Conservation (phyloP, 2,329 filamentous ascomycete genomes). For the Elsinoe australis region DNA sequence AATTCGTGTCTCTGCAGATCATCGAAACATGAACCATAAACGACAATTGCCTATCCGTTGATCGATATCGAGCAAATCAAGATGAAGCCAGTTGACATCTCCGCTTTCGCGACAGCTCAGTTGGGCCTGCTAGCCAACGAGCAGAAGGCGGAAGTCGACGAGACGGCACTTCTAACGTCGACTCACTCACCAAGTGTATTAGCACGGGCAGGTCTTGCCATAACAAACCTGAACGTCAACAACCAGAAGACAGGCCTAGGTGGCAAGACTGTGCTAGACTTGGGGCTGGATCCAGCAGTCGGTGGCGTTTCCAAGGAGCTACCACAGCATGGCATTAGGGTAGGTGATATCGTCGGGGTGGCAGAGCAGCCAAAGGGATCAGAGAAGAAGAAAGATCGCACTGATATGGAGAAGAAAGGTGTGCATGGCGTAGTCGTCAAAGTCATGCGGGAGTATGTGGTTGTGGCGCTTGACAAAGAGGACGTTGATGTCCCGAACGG, state of each 20-base stretch:
- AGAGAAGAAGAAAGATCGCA: conserved; percentile 65
- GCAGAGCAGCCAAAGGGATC: conserved; percentile 64
- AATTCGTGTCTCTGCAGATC: too few relatives aligned
- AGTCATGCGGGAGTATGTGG: conserved; percentile 51
- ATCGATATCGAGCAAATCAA: too few relatives aligned
- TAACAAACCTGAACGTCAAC: conserved; percentile 65
- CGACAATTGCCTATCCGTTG: too few relatives aligned
- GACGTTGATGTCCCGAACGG: conserved; percentile 45
- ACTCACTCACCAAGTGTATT: conserved; percentile 61
- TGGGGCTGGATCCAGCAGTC: conserved; percentile 64
- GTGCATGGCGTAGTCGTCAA: conserved; percentile 63
- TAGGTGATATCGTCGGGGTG: conserved; percentile 70
- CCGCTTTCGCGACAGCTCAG: conserved; percentile 63
- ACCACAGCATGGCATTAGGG: conserved; percentile 66
- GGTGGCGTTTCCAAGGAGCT: conserved; percentile 42
- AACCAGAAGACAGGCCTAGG: conserved; percentile 82
- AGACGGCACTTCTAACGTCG: conserved; percentile 60
- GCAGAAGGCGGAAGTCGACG: conserved; percentile 62
- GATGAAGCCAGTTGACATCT: conserved; percentile 41
- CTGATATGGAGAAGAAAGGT: conserved; percentile 61
- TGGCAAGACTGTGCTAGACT: conserved; percentile 81
- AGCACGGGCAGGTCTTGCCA: conserved; percentile 68
- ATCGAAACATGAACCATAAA: too few relatives aligned
- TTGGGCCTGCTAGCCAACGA: conserved; percentile 63
- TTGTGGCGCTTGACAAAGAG: conserved; percentile 63